Evolutionary conservation across 768 basidiomycete species (phyloP).

Genomic region (Kwoniella shandongensis): DNA sequence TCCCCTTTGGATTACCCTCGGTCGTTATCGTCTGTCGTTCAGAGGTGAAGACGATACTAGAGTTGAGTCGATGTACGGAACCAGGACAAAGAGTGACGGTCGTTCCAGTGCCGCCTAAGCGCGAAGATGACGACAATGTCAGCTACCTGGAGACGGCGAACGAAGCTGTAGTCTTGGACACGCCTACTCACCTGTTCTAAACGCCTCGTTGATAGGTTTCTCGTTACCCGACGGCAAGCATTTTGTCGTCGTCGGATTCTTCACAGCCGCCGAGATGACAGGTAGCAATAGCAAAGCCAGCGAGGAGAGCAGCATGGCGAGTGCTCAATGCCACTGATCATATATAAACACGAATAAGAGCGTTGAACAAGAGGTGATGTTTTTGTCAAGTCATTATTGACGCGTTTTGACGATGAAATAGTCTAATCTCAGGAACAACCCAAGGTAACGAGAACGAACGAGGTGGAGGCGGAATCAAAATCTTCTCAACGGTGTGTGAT

Average conservation of each 20-base stretch:
- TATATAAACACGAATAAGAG: too few relatives aligned
- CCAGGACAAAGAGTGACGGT: constrained; percentile 50
- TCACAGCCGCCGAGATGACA: constrained; percentile 7
- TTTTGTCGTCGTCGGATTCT: neutral
- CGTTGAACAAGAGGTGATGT: too few relatives aligned
- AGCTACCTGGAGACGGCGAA: neutral
- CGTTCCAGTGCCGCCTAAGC: constrained; percentile 43
- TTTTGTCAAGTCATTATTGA: too few relatives aligned
- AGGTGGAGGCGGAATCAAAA: constrained; percentile 4
- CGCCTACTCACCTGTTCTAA: constrained; percentile 25
- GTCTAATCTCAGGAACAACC: neutral
- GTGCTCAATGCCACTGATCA: too few relatives aligned
- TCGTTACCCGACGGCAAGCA: constrained; percentile 39
- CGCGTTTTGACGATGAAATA: neutral
- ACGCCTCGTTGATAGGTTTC: constrained; percentile 34
- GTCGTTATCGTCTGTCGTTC: constrained; percentile 51
- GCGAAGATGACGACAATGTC: neutral
- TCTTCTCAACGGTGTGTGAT: neutral
- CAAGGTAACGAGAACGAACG: too few relatives aligned
- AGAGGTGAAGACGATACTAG: constrained; percentile 48
- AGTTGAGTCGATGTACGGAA: constrained; percentile 49
- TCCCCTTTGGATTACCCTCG: constrained; percentile 45
- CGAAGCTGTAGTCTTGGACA: neutral
- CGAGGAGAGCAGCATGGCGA: constrained; percentile 16
- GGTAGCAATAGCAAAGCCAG: constrained; percentile 9